phyloP scores from a whole-genome alignment of 192 early-diverging fungal genomes.

The Chytriomyces sp. region DNA sequence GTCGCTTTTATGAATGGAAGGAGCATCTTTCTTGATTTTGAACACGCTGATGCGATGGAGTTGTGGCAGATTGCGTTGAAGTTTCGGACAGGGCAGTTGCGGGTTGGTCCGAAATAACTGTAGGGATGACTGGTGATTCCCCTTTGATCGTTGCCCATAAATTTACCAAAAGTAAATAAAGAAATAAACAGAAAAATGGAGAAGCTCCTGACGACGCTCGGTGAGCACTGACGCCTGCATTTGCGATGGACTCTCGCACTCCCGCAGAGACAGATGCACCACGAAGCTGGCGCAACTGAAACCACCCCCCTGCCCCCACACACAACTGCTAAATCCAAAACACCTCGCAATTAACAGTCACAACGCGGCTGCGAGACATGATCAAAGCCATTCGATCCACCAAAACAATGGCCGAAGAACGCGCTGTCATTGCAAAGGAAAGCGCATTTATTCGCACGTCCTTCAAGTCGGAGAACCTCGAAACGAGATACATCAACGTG shows the following conservation, averaged over 20 bases:
- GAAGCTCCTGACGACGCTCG: constrained; percentile 16
- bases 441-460: constrained; percentile 93
- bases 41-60: not conserved
- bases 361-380: constrained; percentile 76
- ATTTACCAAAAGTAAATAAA: too few species aligned
- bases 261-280: not conserved
- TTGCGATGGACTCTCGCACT: not conserved
- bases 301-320: not conserved
- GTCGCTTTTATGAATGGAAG: not conserved
- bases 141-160: too few species aligned
- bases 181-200: not conserved
- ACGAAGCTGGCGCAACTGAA: not conserved
- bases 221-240: not conserved
- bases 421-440: constrained; percentile 96
- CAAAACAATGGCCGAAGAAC: constrained; percentile 98
- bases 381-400: constrained; percentile 97
- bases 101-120: not conserved
- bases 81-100: not conserved
- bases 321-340: not conserved
- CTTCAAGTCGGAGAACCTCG: constrained; percentile 94
- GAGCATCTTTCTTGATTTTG: not conserved
- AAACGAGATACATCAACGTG: constrained; percentile 90
- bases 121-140: not conserved
- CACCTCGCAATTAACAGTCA: constrained; percentile 17
- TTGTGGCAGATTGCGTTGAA: not conserved